phyloP scores from a whole-genome alignment of 2,329 filamentous ascomycete genomes.

The Sordariomycetes sp. region DNA sequence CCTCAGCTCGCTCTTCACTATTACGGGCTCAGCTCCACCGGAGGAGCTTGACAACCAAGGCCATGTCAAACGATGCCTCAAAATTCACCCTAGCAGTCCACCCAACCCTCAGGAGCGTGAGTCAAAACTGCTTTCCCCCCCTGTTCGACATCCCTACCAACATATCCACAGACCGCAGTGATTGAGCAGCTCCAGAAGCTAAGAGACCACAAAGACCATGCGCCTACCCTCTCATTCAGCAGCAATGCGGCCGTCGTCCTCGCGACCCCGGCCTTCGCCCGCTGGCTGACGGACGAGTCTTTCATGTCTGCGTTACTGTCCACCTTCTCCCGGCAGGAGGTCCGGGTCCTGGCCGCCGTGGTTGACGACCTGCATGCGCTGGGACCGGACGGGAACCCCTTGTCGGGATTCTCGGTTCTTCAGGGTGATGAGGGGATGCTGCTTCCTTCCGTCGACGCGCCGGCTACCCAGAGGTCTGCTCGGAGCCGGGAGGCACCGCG shows the following conservation, averaged over 20 bases:
- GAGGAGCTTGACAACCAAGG: background rate
- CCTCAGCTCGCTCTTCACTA: background rate
- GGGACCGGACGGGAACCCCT: background rate
- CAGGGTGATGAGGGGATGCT: constrained; percentile 3
- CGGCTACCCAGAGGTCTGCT: background rate
- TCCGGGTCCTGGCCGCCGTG: constrained; percentile 39
- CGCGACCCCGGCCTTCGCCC: constrained; percentile 32
- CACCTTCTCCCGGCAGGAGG: constrained; percentile 7
- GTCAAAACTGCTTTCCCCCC: background rate
- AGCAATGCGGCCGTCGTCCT: constrained; percentile 30
- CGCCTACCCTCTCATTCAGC: background rate
- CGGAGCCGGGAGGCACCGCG: background rate
- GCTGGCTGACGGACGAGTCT: constrained; percentile 27
- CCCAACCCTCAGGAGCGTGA: background rate
- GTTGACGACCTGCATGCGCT: constrained; percentile 38
- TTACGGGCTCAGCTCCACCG: background rate
- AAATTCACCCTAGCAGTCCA: constrained; percentile 1
- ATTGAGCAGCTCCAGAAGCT: background rate
- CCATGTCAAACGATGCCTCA: background rate
- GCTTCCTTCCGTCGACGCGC: constrained; percentile 2
- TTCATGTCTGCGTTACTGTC: constrained; percentile 19
- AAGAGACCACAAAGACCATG: background rate
- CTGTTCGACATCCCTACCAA: background rate
- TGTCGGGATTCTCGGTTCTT: constrained; percentile 7
- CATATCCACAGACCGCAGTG: background rate